phyloP scores from a whole-genome alignment of 768 basidiomycete genomes.

The Krasilnikovozyma curviuscula region DNA sequence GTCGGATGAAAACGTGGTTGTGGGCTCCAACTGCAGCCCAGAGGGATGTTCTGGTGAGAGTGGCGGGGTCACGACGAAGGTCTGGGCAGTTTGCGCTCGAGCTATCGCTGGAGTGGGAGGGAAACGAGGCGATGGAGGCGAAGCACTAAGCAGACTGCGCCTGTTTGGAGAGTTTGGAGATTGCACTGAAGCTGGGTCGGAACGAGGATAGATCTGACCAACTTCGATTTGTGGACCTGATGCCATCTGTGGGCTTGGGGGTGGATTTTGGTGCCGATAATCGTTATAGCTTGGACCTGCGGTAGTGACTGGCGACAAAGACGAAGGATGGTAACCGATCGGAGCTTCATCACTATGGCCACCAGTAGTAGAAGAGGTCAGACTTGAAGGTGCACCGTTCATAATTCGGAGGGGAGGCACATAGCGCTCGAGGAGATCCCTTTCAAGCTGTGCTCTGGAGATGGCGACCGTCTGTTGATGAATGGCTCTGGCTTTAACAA shows the following conservation, averaged over 20 bases:
- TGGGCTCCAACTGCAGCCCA: neutral
- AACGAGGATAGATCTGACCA: neutral
- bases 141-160: too few relatives aligned
- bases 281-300: neutral
- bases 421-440: neutral
- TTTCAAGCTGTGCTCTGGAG: neutral
- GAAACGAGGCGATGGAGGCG: too few relatives aligned
- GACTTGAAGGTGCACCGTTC: constrained; percentile 27
- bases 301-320: neutral
- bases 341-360: neutral
- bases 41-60: neutral
- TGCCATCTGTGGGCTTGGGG: neutral
- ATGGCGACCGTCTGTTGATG: constrained; percentile 26
- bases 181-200: neutral
- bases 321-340: neutral
- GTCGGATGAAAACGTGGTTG: neutral
- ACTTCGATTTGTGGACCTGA: too few relatives aligned
- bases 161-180: too few relatives aligned
- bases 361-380: constrained; percentile 20
- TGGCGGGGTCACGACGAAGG: neutral
- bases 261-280: neutral
- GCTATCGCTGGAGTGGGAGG: too few relatives aligned
- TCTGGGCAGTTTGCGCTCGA: too few relatives aligned
- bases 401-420: constrained; percentile 19
- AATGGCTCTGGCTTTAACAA: constrained; percentile 22